Percentiles rank a stretch among this genome's conserved stretches.
Conservation (phyloP, 768 basidiomycete species). For the Pisolithus albus region DNA sequence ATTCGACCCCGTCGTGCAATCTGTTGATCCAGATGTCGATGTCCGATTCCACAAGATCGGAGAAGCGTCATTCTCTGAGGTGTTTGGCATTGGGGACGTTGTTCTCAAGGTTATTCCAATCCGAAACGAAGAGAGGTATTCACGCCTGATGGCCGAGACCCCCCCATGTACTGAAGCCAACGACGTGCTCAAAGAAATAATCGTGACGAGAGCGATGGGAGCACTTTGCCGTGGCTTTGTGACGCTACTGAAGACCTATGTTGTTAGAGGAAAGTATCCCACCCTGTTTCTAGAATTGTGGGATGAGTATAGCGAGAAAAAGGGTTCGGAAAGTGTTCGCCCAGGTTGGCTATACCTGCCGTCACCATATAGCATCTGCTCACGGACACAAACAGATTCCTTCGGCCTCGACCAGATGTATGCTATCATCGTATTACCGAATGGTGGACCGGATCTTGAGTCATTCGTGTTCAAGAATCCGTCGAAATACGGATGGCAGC, state of each 20-base stretch:
- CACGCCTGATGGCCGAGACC: slow-evolving; percentile 36
- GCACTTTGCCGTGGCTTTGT: slow-evolving; percentile 74
- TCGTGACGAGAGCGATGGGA: slow-evolving; percentile 73
- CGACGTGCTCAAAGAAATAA: slow-evolving; percentile 75
- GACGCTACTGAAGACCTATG: slow-evolving; percentile 70
- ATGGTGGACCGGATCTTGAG: slow-evolving; percentile 90
- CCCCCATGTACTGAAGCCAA: slow-evolving; percentile 68
- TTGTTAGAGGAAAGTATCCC: slow-evolving; percentile 85
- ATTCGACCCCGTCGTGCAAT: slow-evolving; percentile 57
- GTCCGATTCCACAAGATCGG: slow-evolving; percentile 75
- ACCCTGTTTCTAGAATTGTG: slow-evolving; percentile 69
- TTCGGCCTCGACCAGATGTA: slow-evolving; percentile 77
- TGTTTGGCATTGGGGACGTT: slow-evolving; percentile 83
- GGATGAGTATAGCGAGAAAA: slow-evolving; percentile 75
- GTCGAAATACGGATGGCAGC: slow-evolving; percentile 66
- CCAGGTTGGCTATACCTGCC: slow-evolving; percentile 52
- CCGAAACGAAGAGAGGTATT: slow-evolving; percentile 39
- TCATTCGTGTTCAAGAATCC: slow-evolving; percentile 60
- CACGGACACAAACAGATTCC: slow-evolving; percentile 42
- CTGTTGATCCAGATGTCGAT: slow-evolving; percentile 23
- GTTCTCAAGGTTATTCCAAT: slow-evolving; percentile 89
- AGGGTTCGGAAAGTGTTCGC: slow-evolving; percentile 76
- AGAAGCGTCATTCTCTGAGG: slow-evolving; percentile 95
- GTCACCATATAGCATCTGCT: slow-evolving; percentile 2
- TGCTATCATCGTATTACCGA: slow-evolving; percentile 82